phyloP scores from a whole-genome alignment of 331 rosid species.

The Spiraea crenata region DNA sequence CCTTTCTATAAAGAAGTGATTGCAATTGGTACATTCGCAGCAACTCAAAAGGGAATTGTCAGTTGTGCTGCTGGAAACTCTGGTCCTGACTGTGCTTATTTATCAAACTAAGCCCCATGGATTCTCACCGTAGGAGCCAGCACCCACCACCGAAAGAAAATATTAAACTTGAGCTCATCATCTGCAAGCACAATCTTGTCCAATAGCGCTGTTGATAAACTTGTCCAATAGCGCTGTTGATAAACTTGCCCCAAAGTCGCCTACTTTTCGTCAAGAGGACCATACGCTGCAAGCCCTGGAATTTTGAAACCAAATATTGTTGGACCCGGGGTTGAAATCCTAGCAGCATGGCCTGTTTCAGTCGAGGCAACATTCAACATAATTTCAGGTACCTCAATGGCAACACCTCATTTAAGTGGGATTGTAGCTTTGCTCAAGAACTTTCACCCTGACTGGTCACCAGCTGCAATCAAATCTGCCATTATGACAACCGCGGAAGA shows the following conservation, averaged over 20 bases:
- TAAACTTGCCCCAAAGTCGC: conserved; percentile 5
- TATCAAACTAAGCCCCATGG: neutral
- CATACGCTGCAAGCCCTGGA: neutral
- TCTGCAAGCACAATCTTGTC: conserved; percentile 23
- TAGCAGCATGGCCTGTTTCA: conserved; percentile 2
- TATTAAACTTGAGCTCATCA: neutral
- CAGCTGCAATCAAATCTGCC: conserved; percentile 64
- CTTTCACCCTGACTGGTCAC: conserved; percentile 78
- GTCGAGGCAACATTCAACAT: conserved; percentile 41
- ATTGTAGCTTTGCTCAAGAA: conserved; percentile 61
- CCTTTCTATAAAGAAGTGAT: neutral
- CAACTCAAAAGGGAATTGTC: neutral
- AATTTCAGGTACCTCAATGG: conserved; percentile 59
- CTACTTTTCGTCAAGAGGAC: neutral
- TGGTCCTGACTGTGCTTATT: neutral
- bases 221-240: too few relatives aligned
- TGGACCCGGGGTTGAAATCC: neutral
- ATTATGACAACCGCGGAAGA: conserved; percentile 51
- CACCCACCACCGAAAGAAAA: neutral
- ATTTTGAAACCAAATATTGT: neutral
- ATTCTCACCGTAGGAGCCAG: neutral
- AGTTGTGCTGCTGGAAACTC: conserved; percentile 40
- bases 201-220: conserved; percentile 1
- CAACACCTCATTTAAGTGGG: conserved; percentile 61
- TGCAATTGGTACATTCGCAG: neutral